Evolutionary conservation across 805 yeast genomes (phyloP).

Genomic region (Saturnispora zaruensis): DNA sequence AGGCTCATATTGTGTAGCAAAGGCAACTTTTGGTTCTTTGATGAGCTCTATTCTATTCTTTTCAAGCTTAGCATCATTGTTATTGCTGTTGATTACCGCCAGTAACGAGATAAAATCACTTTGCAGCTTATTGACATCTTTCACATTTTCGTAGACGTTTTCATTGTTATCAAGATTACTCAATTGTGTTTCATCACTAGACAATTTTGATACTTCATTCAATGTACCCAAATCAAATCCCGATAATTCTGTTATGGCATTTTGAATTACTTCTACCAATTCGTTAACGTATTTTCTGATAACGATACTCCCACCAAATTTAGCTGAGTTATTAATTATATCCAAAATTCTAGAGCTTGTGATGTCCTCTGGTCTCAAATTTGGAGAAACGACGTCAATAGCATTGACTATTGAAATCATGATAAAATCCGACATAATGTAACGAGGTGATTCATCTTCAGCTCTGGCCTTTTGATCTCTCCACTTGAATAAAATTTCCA

Average conservation of each 20-base stretch:
- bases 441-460: slow-evolving; percentile 79
- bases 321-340: slow-evolving; percentile 37
- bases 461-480: slow-evolving; percentile 68
- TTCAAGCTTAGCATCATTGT: neutral
- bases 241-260: slow-evolving; percentile 25
- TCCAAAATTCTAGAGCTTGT: slow-evolving; percentile 46
- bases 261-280: slow-evolving; percentile 49
- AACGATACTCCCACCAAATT: slow-evolving; percentile 31
- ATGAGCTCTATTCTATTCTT: slow-evolving; percentile 1
- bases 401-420: slow-evolving; percentile 45
- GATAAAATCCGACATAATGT: slow-evolving; percentile 73
- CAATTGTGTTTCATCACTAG: slow-evolving; percentile 14
- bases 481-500: slow-evolving; percentile 67
- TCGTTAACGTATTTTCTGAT: slow-evolving; percentile 50
- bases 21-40: slow-evolving; percentile 7
- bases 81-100: neutral
- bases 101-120: slow-evolving; percentile 16
- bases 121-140: slow-evolving; percentile 21
- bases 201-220: slow-evolving; percentile 26
- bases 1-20: slow-evolving; percentile 18
- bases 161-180: slow-evolving; percentile 14
- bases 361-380: slow-evolving; percentile 39
- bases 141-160: slow-evolving; percentile 17
- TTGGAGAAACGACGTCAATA: slow-evolving; percentile 14
- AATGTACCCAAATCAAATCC: slow-evolving; percentile 24